Evolutionary conservation across 305 asterid genomes (phyloP), one percentile per base, ranked within the genome.

Genomic region (Ajuga reptans): DNA sequence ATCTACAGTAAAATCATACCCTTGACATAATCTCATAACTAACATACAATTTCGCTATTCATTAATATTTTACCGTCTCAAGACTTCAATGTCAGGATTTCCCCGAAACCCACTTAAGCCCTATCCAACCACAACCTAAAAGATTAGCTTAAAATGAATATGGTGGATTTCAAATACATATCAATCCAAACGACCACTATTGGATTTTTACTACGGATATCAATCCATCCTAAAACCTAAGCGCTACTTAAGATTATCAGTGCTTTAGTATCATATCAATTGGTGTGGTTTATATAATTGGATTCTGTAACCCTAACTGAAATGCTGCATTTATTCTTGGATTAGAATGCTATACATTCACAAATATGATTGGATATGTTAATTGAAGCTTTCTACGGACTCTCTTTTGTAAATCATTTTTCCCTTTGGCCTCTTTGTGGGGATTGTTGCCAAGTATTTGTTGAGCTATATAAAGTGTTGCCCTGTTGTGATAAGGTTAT

Each of bases 391-490:
- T 9, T 47, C 64, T 12, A 14, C 37, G 34, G 45, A 33, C 50
- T 51, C 17, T 64, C 41, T 9, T 46, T 64, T 56, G 46, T 51
- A 33, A 3, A 24, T 29, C 46, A 0, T 33, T 8, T 50, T 4
- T 18, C 49, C 10, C 3, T 3, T 27, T 27, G 2, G 2, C 31
- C 31, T 27, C 3, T 31, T 31, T 31, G 36, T 31, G 36, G 36
- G 36, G 42, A 34, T 46, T 41, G 8, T 2, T 58, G 10, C 41
- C 49, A 45, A 34, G 46, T 53, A 45, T 33, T 42, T 36, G 51
- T 14, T 5, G 69, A 51, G 55, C 75, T 62, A 37, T 60, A 46
- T 33, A 17, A 52, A 50, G 64, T 68, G 18, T 15, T 61, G 66
- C 33, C 50, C 64, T 9, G 34, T 67, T 69, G 62, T 12, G 31